phyloP scores from a whole-genome alignment of 1,284 basidiomycete species.

The Malassezia furfur region DNA sequence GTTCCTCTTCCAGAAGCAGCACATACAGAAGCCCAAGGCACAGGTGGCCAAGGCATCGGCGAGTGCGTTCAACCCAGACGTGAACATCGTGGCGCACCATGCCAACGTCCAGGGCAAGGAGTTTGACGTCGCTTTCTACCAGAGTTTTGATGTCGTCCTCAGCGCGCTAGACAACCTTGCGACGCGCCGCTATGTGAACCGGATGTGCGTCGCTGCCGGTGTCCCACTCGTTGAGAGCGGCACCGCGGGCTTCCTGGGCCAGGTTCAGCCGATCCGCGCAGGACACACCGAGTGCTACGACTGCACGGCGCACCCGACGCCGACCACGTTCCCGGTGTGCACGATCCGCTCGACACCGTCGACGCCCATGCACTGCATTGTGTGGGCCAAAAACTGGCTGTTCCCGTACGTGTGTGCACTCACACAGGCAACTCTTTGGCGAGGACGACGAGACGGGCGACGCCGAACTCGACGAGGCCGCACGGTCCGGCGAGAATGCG shows the following conservation, averaged over 20 bases:
- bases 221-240: constrained; percentile 92
- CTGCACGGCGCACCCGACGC: constrained; percentile 60
- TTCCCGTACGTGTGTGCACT: constrained; percentile 51
- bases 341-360: constrained; percentile 95
- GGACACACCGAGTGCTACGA: constrained; percentile 43
- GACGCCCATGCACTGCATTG: constrained; percentile 95
- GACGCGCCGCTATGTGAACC: constrained; percentile 58
- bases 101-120: constrained; percentile 90
- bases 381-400: constrained; percentile 98
- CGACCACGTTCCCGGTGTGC: constrained; percentile 92
- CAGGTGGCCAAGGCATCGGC: constrained; percentile 84
- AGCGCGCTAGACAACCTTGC: constrained; percentile 83
- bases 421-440: constrained; percentile 65
- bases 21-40: constrained; percentile 92
- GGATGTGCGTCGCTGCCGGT: constrained; percentile 84
- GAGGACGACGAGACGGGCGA: constrained; percentile 67
- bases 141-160: constrained; percentile 78
- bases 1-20: constrained; percentile 93
- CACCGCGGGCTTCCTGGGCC: constrained; percentile 86
- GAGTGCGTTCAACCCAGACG: constrained; percentile 79
- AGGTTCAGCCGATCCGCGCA: constrained; percentile 54
- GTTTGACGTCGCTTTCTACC: constrained; percentile 84
- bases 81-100: constrained; percentile 77
- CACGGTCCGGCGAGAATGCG: constrained; percentile 76
- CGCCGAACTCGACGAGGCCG: constrained; percentile 71